Evolutionary conservation across 2,329 filamentous ascomycete species (phyloP).

Genomic region (Cordyceps militaris): DNA sequence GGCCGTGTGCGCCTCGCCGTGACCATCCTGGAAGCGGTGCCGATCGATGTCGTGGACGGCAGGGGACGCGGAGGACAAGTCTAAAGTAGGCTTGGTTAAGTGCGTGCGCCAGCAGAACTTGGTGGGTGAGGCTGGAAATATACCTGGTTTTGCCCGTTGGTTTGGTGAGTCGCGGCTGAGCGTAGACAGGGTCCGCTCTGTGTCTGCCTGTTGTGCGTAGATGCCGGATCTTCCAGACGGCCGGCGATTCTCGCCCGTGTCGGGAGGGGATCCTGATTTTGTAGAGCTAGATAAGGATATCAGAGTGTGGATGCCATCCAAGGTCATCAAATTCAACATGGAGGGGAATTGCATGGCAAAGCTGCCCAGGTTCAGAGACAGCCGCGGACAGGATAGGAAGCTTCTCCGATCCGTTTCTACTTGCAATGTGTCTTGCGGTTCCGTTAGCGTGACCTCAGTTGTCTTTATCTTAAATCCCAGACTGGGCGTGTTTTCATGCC

Average conservation of each 20-base stretch:
- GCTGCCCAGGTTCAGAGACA: constrained; percentile 27
- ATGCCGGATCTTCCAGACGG: not conserved
- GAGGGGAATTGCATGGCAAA: constrained; percentile 21
- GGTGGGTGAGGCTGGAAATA: not conserved
- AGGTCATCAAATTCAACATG: constrained; percentile 18
- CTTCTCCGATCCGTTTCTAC: not conserved
- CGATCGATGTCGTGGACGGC: not conserved
- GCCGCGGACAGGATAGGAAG: constrained; percentile 20
- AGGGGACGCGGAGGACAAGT: not conserved
- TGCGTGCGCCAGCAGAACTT: not conserved
- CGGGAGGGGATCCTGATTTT: not conserved
- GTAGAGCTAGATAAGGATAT: not conserved
- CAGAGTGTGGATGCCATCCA: constrained; percentile 1
- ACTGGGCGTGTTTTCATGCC: not conserved
- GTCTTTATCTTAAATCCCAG: not conserved
- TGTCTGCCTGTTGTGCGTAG: not conserved
- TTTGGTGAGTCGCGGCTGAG: not conserved
- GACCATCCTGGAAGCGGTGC: not conserved
- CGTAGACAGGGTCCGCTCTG: too few species aligned
- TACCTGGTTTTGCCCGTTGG: not conserved
- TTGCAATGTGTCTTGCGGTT: too few species aligned
- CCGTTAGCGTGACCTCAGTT: too few species aligned
- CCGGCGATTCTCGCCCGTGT: not conserved
- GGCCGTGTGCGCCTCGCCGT: not conserved
- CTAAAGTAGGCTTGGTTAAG: not conserved